Percentiles rank a stretch among this genome's conserved stretches.
phyloP scores from a whole-genome alignment of 2,329 filamentous ascomycete species.

The Hymenoscyphus fructigenus region DNA sequence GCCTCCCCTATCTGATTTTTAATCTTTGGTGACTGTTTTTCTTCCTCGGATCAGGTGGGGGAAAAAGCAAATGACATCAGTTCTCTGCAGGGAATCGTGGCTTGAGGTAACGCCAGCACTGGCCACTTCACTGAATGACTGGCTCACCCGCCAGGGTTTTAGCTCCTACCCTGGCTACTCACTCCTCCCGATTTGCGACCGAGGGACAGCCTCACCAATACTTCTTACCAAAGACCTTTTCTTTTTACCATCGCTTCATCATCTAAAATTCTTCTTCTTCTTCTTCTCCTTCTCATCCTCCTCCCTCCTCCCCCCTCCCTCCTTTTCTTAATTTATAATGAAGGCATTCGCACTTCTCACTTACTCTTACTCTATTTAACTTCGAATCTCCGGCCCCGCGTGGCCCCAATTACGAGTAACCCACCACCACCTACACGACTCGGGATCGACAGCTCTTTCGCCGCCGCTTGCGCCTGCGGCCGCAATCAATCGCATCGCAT shows the following conservation, averaged over 20 bases:
- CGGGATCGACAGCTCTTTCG: not conserved
- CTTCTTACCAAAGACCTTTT: too few relatives aligned
- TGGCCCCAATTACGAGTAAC: not conserved
- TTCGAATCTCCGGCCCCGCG: not conserved
- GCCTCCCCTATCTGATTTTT: too few relatives aligned
- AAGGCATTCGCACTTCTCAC: not conserved
- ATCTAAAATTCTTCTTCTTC: not conserved
- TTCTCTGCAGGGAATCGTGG: not conserved
- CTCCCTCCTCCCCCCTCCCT: not conserved
- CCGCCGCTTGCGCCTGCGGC: not conserved
- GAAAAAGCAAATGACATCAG: conserved; percentile 2
- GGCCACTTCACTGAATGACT: not conserved
- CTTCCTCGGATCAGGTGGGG: not conserved
- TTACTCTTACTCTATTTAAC: not conserved
- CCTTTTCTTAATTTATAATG: not conserved
- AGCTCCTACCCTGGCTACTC: not conserved
- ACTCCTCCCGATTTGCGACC: too few relatives aligned
- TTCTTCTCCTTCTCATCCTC: not conserved
- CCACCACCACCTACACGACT: not conserved
- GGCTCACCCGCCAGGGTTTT: not conserved
- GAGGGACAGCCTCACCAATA: too few relatives aligned
- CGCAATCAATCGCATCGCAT: conserved; percentile 1
- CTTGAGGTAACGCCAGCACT: too few relatives aligned
- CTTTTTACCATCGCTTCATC: too few relatives aligned
- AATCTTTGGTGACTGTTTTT: too few relatives aligned